These are phyloP conservation scores for Neurospora africana DNA, from an alignment of 495 filamentous ascomycete genomes.

Conservation along the genomic window DNA sequence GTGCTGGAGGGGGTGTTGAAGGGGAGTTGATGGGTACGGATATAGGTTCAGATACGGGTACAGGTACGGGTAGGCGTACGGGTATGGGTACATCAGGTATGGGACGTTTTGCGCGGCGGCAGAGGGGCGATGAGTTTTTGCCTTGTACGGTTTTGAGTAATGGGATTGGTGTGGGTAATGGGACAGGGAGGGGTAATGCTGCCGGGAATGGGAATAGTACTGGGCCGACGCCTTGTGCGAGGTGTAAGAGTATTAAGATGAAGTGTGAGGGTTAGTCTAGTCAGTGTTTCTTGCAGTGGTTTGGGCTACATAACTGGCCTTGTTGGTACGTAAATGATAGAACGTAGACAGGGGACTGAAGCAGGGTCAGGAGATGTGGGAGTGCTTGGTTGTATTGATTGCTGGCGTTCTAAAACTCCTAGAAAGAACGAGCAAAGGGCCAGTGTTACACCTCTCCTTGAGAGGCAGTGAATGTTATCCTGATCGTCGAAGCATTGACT, in stretches of 20 bases:
- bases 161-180: not conserved
- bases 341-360: too few relatives aligned
- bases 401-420: too few relatives aligned
- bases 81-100: not conserved
- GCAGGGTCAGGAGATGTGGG: not conserved
- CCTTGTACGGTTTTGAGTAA: not conserved
- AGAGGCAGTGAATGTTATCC: too few relatives aligned
- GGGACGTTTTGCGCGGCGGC: not conserved
- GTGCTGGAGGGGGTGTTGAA: not conserved
- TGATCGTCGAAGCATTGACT: too few relatives aligned
- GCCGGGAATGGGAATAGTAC: not conserved
- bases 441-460: too few relatives aligned
- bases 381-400: too few relatives aligned
- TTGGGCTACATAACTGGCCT: too few relatives aligned
- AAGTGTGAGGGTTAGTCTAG: not conserved
- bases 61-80: not conserved
- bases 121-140: not conserved
- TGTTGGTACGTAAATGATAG: too few relatives aligned
- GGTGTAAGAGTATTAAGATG: slow-evolving; percentile 1
- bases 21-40: not conserved
- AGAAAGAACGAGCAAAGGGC: too few relatives aligned
- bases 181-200: not conserved
- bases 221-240: not conserved
- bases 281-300: too few relatives aligned
- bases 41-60: too few relatives aligned